Percentiles rank a stretch among this genome's conserved stretches.
These are phyloP conservation scores for Apostasia ramifera DNA, from an alignment of 106 monocot species.

Conservation along the genomic window DNA sequence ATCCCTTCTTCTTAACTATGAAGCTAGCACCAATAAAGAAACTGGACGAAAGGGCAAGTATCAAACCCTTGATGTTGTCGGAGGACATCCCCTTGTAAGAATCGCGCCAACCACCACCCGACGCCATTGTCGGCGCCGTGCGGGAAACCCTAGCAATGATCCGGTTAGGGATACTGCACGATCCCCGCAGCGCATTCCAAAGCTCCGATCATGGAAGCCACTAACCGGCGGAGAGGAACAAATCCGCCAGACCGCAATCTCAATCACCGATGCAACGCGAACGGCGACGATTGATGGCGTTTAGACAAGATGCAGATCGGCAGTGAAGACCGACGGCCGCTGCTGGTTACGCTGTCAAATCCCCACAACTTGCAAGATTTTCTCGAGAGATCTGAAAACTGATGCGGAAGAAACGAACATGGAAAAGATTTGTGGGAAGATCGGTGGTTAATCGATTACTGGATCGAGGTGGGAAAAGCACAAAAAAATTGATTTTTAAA, in stretches of 20 bases:
- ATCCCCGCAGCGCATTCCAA: background rate
- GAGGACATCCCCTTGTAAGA: conserved; percentile 34
- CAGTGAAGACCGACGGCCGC: background rate
- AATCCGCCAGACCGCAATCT: background rate
- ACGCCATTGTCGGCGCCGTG: conserved; percentile 11
- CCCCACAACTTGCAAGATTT: background rate
- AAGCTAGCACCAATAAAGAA: conserved; percentile 73
- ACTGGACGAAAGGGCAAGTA: conserved; percentile 46
- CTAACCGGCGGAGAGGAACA: background rate
- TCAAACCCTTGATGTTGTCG: conserved; percentile 45
- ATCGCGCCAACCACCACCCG: conserved; percentile 20
- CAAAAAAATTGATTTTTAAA: no score
- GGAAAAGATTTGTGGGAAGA: no score
- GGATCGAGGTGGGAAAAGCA: background rate
- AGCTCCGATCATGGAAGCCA: background rate
- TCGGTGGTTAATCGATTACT: background rate
- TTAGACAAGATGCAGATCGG: background rate
- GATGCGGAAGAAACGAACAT: background rate
- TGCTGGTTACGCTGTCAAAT: no score
- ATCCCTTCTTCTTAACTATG: conserved; percentile 79
- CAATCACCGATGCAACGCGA: background rate
- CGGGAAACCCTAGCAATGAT: conserved; percentile 4
- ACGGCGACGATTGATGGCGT: background rate
- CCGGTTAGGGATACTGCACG: background rate
- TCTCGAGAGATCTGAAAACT: background rate